phyloP scores from a whole-genome alignment of 352 stramenopile genomes.

The Phytophthora hybrid region DNA sequence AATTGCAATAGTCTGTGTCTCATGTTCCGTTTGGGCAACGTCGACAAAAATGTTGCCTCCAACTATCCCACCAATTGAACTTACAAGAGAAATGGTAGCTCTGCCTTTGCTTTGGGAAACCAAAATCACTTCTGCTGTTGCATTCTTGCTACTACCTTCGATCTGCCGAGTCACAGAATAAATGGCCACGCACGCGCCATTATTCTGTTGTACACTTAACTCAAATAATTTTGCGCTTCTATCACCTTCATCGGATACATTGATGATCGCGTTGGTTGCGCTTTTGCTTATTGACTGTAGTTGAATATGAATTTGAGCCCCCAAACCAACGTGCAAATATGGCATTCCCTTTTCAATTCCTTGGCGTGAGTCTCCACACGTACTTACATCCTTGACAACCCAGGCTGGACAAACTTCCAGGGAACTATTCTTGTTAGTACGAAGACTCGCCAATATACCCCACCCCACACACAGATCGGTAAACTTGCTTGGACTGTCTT shows the following conservation, averaged over 20 bases:
- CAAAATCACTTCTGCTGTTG: slow-evolving; percentile 16
- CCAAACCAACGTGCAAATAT: slow-evolving; percentile 11
- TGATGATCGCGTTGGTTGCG: not conserved
- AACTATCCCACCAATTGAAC: slow-evolving; percentile 20
- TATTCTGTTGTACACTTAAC: slow-evolving; percentile 1
- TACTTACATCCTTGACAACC: slow-evolving; percentile 21
- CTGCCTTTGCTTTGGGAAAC: not conserved
- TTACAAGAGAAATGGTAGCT: slow-evolving; percentile 21
- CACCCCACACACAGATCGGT: slow-evolving; percentile 3
- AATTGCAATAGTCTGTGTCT: not conserved
- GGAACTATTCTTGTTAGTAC: not conserved
- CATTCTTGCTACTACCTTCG: not conserved
- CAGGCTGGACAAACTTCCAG: slow-evolving; percentile 12
- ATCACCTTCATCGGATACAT: slow-evolving; percentile 3
- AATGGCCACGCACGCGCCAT: slow-evolving; percentile 4
- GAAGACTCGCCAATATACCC: slow-evolving; percentile 14
- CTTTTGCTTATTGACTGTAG: slow-evolving; percentile 25
- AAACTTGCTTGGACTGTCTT: slow-evolving; percentile 5
- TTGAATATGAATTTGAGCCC: slow-evolving; percentile 12
- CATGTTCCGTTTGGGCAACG: not conserved
- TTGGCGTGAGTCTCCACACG: slow-evolving; percentile 2
- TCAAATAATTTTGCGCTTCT: slow-evolving; percentile 13
- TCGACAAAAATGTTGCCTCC: slow-evolving; percentile 25
- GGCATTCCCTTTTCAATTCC: slow-evolving; percentile 14
- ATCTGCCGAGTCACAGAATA: slow-evolving; percentile 17